Base-by-base conservation (phyloP, 805 yeast species). In the Yamadazyma phyllophila region DNA sequence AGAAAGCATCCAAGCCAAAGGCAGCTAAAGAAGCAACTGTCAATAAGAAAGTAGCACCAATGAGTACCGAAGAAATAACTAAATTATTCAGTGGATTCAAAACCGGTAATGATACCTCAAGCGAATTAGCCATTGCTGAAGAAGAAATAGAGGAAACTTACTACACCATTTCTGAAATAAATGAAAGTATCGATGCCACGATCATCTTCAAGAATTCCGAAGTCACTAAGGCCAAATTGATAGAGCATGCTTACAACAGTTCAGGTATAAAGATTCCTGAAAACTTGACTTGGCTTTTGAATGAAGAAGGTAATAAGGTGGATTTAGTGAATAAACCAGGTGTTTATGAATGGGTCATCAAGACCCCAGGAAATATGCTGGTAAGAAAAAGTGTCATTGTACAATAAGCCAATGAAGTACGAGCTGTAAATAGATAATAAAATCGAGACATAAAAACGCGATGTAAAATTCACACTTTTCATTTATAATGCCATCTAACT, bases 61-160 rank as follows among this genome's bases (percentile, higher is more conserved):
- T 71, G 58, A 65, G 75, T 4, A 57, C 68, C 45, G 65, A 66
- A 41, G 74, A 71, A 46, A 65, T 72, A 51, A 62, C 71, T 10
- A 52, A 41, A 40, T 61, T 72, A 48, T 69, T 72, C 50, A 54
- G 59, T 35, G 54, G 56, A 43, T 61, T 68, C 62, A 56, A 61
- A 38, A 43, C 20, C 7, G 30, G 5, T 11, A 44, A 29, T 2
- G 14, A 26, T 12, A n/a, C 27, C 24, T 27, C 7, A 11, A 2
- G n/a, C 26, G 17, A 42, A 29, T 14, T 39, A 10, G 16, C 56
- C 13, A 44, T 53, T 11, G 32, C 32, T 10, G 16, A 11, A 1
- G 57, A 57, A 2, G 12, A 15, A 7, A 26, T 14, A 12, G 42
- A 43, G 12, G 54, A 46, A 7, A 44, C 52, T 27, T 20, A 55